These are phyloP conservation scores for Vaccinium darrowii DNA, from an alignment of 148 eudicot species.

Conservation along the genomic window DNA sequence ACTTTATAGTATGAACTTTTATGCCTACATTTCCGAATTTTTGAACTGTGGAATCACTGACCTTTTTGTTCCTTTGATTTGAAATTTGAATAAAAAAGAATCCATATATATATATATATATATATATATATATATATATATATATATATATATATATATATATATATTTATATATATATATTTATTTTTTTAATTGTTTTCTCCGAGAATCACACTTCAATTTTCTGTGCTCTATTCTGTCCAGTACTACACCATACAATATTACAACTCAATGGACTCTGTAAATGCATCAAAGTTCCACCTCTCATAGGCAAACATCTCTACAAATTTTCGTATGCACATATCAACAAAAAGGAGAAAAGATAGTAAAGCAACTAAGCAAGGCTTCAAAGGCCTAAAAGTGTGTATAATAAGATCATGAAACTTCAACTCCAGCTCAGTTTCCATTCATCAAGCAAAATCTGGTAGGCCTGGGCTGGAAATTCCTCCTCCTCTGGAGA, in stretches of 20 bases:
- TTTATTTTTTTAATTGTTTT: too few species aligned
- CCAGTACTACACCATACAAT: not conserved
- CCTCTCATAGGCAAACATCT: not conserved
- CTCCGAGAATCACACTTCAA: not conserved
- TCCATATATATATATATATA: too few species aligned
- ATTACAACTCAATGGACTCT: not conserved
- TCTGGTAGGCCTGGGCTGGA: constrained; percentile 46
- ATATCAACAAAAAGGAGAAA: not conserved
- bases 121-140: too few species aligned
- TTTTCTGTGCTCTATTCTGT: not conserved
- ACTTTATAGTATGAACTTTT: too few species aligned
- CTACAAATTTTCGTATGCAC: not conserved
- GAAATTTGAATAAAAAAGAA: too few species aligned
- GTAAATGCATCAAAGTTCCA: not conserved
- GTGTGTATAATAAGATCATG: constrained; percentile 15
- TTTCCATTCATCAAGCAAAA: constrained; percentile 22
- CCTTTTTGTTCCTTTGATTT: too few species aligned
- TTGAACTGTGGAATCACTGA: too few species aligned
- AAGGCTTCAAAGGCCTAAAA: not conserved
- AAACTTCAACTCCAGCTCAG: constrained; percentile 20
- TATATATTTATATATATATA: too few species aligned
- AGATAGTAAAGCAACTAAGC: not conserved
- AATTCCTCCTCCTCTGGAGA: constrained; percentile 36
- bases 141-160: too few species aligned
- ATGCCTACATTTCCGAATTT: too few species aligned